These are phyloP conservation scores for Solanum dulcamara DNA, from an alignment of 257 asterid species.

Conservation along the genomic window DNA sequence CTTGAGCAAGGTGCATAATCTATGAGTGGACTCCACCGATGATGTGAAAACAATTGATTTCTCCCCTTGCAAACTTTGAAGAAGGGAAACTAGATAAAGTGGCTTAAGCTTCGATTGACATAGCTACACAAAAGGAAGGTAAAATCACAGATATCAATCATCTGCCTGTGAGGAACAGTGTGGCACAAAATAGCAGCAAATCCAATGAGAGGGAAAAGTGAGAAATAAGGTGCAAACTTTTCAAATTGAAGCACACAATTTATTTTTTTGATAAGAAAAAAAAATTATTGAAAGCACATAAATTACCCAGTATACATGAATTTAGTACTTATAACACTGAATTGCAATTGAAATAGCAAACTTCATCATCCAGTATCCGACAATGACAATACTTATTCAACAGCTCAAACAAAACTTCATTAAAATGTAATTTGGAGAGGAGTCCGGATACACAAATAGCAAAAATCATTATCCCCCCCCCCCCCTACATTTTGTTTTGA, in stretches of 20 bases:
- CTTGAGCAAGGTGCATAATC: conserved; percentile 57
- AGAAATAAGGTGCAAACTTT: not conserved
- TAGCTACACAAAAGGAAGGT: conserved; percentile 34
- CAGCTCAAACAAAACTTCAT: not conserved
- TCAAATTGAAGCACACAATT: not conserved
- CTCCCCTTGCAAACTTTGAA: conserved; percentile 57
- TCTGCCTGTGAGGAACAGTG: not conserved
- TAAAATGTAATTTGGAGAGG: not conserved
- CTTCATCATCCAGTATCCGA: not conserved
- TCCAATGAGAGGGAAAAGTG: not conserved
- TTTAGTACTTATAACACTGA: not conserved
- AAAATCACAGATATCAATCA: not conserved
- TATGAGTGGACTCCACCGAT: conserved; percentile 79
- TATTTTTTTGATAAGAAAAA: too few relatives aligned
- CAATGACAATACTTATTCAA: not conserved
- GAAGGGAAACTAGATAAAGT: conserved; percentile 65
- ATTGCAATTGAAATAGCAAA: not conserved
- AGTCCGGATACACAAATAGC: not conserved
- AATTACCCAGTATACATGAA: not conserved
- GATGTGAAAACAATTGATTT: conserved; percentile 85
- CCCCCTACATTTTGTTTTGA: not conserved
- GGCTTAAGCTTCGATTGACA: conserved; percentile 79
- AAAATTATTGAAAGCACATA: not conserved
- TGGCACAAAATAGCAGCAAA: not conserved
- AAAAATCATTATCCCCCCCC: not conserved